Conservation (phyloP, 1,139 yeast species). For the Arxiozyma slooffiae region DNA sequence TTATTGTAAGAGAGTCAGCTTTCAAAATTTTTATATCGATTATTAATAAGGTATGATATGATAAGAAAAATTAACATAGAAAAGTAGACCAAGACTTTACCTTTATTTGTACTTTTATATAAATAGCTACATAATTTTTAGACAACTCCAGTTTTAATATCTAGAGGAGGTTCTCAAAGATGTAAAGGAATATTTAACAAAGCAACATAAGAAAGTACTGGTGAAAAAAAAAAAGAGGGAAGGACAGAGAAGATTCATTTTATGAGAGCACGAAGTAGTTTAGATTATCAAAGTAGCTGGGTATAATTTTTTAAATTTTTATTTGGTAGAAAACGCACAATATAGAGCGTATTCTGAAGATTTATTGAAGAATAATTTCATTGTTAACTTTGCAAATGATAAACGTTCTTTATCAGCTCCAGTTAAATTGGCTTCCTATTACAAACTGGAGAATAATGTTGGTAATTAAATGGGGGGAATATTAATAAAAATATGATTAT, state of each 20-base stretch:
- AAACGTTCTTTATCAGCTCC: conserved; percentile 71
- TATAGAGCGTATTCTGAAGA: conserved; percentile 75
- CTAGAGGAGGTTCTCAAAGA: neutral
- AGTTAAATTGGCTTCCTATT: conserved; percentile 60
- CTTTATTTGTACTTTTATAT: neutral
- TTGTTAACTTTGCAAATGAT: conserved; percentile 55
- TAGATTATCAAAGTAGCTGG: conserved; percentile 77
- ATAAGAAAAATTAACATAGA: neutral
- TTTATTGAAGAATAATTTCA: conserved; percentile 61
- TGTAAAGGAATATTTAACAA: too few species aligned
- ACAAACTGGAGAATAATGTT: neutral
- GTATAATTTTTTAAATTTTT: conserved; percentile 64
- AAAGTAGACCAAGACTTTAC: neutral
- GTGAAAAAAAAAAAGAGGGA: too few species aligned
- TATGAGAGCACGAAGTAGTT: conserved; percentile 88
- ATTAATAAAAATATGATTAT: too few species aligned
- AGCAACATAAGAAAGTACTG: too few species aligned
- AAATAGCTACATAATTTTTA: neutral
- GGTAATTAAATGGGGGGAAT: neutral
- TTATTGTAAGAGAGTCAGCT: neutral
- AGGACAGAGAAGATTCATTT: conserved; percentile 32
- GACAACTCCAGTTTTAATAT: neutral
- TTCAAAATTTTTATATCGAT: neutral
- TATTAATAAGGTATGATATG: neutral
- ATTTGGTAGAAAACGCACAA: conserved; percentile 77